Evolutionary conservation across 2,329 filamentous ascomycete genomes (phyloP).

Genomic region (Talaromyces sp.): DNA sequence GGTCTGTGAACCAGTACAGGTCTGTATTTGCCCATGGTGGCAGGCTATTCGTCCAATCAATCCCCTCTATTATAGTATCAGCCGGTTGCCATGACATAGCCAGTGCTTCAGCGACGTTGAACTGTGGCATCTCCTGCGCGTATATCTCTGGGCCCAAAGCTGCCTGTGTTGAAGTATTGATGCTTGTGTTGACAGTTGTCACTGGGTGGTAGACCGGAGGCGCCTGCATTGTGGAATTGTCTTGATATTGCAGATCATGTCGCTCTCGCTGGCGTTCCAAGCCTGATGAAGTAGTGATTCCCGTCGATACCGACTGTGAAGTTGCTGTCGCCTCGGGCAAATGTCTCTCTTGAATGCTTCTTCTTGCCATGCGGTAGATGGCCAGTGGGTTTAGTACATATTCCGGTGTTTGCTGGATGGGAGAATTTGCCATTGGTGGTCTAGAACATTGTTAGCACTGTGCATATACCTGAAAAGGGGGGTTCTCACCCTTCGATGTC

Average conservation of each 20-base stretch:
- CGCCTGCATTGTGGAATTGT: not conserved
- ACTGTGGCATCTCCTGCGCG: not conserved
- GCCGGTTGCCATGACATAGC: not conserved
- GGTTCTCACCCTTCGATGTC: not conserved
- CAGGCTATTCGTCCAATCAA: not conserved
- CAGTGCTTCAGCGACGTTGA: not conserved
- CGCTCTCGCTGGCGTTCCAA: not conserved
- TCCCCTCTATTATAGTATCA: not conserved
- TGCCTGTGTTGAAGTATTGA: not conserved
- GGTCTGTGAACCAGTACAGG: not conserved
- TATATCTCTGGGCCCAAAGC: not conserved
- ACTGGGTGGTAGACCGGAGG: not conserved
- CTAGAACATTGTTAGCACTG: not conserved
- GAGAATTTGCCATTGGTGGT: conserved; percentile 7
- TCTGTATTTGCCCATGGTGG: not conserved
- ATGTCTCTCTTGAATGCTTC: conserved; percentile 14
- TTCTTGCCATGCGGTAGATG: conserved; percentile 18
- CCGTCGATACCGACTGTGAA: not conserved
- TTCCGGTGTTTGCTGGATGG: conserved; percentile 16
- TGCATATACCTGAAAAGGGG: not conserved
- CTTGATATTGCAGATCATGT: not conserved
- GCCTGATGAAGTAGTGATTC: not conserved
- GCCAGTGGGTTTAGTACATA: conserved; percentile 18
- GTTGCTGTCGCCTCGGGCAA: conserved; percentile 4
- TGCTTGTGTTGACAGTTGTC: not conserved